phyloP scores from a whole-genome alignment of 192 early-diverging fungal genomes.

The Podila horticola region DNA sequence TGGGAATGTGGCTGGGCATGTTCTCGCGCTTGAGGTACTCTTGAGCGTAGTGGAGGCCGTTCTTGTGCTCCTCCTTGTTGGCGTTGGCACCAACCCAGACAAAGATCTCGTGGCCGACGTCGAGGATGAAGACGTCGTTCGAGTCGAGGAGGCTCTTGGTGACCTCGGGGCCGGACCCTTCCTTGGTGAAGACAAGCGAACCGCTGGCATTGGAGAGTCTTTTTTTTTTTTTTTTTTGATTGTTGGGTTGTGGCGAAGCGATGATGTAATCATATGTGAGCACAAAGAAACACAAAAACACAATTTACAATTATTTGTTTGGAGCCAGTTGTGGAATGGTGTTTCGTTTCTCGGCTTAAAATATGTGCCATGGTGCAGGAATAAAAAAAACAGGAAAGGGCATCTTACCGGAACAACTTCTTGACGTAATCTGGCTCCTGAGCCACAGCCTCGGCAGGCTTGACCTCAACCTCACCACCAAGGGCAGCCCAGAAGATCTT shows the following conservation, averaged over 20 bases:
- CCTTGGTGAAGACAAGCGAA: constrained; percentile 61
- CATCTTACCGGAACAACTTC: constrained; percentile 57
- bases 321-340: neutral
- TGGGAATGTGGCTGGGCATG: constrained; percentile 62
- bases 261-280: neutral
- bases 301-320: neutral
- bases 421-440: constrained; percentile 52
- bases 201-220: constrained; percentile 53
- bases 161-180: constrained; percentile 57
- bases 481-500: constrained; percentile 73
- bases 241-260: neutral
- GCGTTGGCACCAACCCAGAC: constrained; percentile 69
- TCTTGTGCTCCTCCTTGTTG: constrained; percentile 59
- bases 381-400: neutral
- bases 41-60: constrained; percentile 71
- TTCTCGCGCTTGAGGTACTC: constrained; percentile 66
- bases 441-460: constrained; percentile 57
- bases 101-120: constrained; percentile 68
- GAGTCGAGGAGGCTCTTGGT: constrained; percentile 59
- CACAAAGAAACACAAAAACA: too few species aligned
- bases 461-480: constrained; percentile 71
- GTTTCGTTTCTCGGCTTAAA: too few species aligned
- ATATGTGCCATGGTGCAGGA: neutral
- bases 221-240: neutral
- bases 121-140: constrained; percentile 77